These are phyloP conservation scores for Aureobasidium sp. DNA, from an alignment of 2,329 filamentous ascomycete genomes.

Conservation along the genomic window DNA sequence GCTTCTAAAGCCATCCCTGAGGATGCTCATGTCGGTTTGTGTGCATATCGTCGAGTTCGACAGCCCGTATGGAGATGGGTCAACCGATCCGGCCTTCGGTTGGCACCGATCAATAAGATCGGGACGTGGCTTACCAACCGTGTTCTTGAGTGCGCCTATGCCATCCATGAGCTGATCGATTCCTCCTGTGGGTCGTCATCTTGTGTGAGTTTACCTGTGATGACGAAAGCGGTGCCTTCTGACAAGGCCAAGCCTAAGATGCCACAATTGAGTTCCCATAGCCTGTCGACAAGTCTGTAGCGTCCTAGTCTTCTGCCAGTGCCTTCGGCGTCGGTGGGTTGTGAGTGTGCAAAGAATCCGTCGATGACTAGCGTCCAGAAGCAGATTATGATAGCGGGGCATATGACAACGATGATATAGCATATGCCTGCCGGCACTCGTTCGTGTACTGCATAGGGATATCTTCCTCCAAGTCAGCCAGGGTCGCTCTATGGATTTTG, in stretches of 20 bases:
- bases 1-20: conserved; percentile 52
- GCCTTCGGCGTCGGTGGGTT: conserved; percentile 17
- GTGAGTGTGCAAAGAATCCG: conserved; percentile 47
- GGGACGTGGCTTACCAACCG: conserved; percentile 50
- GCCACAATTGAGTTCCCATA: conserved; percentile 57
- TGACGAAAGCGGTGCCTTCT: conserved; percentile 47
- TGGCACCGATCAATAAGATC: conserved; percentile 51
- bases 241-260: conserved; percentile 48
- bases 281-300: conserved; percentile 46
- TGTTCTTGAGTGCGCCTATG: conserved; percentile 45
- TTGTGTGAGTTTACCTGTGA: conserved; percentile 34
- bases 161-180: neutral
- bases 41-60: conserved; percentile 44
- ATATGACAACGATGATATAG: conserved; percentile 40
- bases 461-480: neutral
- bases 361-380: conserved; percentile 51
- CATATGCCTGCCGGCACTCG: conserved; percentile 44
- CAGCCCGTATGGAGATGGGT: conserved; percentile 32
- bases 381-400: conserved; percentile 43
- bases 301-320: conserved; percentile 33
- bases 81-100: conserved; percentile 28
- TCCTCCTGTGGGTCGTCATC: neutral
- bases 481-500: accelerated
- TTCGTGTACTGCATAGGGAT: conserved; percentile 46
- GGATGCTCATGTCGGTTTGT: conserved; percentile 38